These are phyloP conservation scores for Calycina herbarum DNA, from an alignment of 2,329 filamentous ascomycete species.

Conservation along the genomic window DNA sequence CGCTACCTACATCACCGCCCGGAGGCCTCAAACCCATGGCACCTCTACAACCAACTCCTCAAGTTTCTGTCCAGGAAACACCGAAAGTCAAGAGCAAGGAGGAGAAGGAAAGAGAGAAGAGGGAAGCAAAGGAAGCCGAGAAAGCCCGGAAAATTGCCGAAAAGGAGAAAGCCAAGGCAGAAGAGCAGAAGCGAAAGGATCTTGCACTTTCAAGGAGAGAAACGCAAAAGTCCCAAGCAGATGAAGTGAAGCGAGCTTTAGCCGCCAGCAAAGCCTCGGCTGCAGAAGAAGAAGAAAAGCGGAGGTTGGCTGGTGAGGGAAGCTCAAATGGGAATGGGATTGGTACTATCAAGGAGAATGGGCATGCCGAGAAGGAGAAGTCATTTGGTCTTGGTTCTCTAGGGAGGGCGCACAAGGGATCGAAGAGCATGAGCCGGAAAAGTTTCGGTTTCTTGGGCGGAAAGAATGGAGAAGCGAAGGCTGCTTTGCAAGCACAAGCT, in stretches of 20 bases:
- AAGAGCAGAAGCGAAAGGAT: constrained; percentile 44
- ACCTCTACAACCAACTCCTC: constrained; percentile 37
- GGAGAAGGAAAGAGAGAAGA: constrained; percentile 67
- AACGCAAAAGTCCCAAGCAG: constrained; percentile 48
- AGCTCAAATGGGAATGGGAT: constrained; percentile 16
- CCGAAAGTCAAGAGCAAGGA: constrained; percentile 51
- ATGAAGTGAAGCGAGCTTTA: constrained; percentile 59
- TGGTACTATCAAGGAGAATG: constrained; percentile 28
- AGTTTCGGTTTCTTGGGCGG: constrained; percentile 68
- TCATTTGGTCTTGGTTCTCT: constrained; percentile 40
- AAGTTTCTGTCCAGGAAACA: constrained; percentile 28
- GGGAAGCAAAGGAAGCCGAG: constrained; percentile 58
- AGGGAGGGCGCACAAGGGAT: constrained; percentile 64
- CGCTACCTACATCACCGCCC: constrained; percentile 38
- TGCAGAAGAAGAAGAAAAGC: constrained; percentile 56
- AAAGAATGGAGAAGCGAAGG: constrained; percentile 40
- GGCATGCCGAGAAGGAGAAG: constrained; percentile 37
- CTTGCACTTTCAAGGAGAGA: constrained; percentile 39
- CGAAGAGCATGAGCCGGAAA: constrained; percentile 76
- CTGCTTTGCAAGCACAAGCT: neutral
- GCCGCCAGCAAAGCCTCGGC: constrained; percentile 55
- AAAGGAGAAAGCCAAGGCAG: constrained; percentile 44
- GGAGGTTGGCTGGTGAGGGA: constrained; percentile 51
- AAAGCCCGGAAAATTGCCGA: constrained; percentile 41
- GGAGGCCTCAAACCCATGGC: constrained; percentile 33